Evolutionary conservation across 179 eudicot species (phyloP).

Genomic region (Silene coronaria): DNA sequence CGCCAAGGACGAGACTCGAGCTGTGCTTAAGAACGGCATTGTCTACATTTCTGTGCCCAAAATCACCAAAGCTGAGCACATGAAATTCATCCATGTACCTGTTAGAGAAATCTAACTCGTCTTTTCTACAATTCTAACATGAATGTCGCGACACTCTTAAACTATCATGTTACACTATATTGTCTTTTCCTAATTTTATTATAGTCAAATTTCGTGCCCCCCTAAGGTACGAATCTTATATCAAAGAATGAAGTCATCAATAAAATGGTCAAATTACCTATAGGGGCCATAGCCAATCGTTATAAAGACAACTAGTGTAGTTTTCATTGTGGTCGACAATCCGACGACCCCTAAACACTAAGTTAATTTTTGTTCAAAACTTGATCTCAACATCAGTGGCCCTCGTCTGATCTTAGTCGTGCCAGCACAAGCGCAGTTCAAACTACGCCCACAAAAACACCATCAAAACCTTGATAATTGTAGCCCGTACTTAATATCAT

Average conservation of each 20-base stretch:
- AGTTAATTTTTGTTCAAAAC: not conserved
- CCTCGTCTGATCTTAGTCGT: not conserved
- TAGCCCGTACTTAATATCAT: not conserved
- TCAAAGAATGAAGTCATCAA: not conserved
- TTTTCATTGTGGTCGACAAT: not conserved
- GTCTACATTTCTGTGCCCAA: slow-evolving; percentile 25
- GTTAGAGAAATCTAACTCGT: slow-evolving; percentile 9
- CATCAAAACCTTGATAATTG: not conserved
- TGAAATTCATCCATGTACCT: slow-evolving; percentile 20
- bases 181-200: too few species aligned
- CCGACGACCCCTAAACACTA: not conserved
- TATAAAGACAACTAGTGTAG: not conserved
- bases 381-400: not conserved
- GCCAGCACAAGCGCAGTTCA: not conserved
- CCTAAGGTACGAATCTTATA: not conserved
- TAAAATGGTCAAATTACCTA: not conserved
- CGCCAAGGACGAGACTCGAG: slow-evolving; percentile 11
- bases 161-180: not conserved
- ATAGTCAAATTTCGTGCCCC: too few species aligned
- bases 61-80: slow-evolving; percentile 8
- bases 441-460: not conserved
- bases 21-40: slow-evolving; percentile 24
- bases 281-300: not conserved
- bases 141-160: not conserved
- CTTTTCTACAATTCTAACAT: not conserved